Evolutionary conservation across 148 eudicot genomes (phyloP).

Genomic region (Diospyros kaki): DNA sequence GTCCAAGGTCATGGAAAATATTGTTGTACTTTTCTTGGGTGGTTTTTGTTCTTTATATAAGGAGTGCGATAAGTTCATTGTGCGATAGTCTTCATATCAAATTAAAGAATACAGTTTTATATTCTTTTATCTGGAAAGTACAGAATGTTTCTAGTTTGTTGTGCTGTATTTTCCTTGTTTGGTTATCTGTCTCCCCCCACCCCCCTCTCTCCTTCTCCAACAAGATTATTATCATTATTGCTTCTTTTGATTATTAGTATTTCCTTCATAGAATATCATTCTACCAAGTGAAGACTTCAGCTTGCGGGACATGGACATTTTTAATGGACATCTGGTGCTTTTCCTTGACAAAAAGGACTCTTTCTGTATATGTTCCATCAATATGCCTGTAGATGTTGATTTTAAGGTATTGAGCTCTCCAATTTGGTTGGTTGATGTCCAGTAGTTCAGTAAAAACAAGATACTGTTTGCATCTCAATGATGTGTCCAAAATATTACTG

Average conservation of each 20-base stretch:
- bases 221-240: background rate
- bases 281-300: constrained; percentile 62
- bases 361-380: constrained; percentile 59
- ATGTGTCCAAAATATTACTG: background rate
- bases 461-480: background rate
- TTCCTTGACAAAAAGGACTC: constrained; percentile 52
- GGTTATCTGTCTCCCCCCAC: background rate
- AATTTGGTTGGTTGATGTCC: background rate
- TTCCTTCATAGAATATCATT: constrained; percentile 47
- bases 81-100: background rate
- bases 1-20: background rate
- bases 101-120: background rate
- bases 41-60: background rate
- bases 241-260: background rate
- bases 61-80: background rate
- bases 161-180: background rate
- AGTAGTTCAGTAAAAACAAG: background rate
- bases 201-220: background rate
- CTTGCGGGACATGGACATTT: constrained; percentile 84
- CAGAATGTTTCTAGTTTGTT: background rate
- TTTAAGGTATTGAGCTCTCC: constrained; percentile 42
- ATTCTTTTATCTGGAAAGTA: background rate
- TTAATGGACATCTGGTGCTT: constrained; percentile 69
- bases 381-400: constrained; percentile 50
- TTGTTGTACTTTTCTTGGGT: background rate